Conservation (phyloP, 2,329 filamentous ascomycete species). For the Dothideomycetes sp. region DNA sequence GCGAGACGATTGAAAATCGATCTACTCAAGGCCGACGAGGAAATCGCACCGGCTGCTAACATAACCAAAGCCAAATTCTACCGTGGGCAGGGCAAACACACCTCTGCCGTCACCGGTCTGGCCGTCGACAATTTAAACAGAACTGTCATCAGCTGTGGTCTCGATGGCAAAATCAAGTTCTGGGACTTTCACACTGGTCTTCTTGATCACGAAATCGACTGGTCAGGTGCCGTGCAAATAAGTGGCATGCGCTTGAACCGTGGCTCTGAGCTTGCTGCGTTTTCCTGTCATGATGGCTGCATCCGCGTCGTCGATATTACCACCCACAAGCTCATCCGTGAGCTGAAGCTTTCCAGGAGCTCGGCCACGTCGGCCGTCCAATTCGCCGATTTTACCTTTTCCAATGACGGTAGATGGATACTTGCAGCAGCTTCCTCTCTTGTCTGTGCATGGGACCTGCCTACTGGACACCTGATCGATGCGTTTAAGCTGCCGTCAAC, state of each 20-base stretch:
- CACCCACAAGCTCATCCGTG: constrained; percentile 81
- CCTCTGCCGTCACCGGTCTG: constrained; percentile 71
- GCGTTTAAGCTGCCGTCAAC: constrained; percentile 69
- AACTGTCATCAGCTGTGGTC: constrained; percentile 70
- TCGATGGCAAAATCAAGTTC: constrained; percentile 92
- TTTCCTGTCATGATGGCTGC: constrained; percentile 80
- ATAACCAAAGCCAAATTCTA: constrained; percentile 27
- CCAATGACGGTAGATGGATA: constrained; percentile 87
- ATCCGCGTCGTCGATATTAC: constrained; percentile 84
- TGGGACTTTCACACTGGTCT: constrained; percentile 88
- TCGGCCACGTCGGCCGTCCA: constrained; percentile 13
- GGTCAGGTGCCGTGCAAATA: constrained; percentile 66
- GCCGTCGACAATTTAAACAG: constrained; percentile 84
- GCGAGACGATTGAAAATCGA: constrained; percentile 63
- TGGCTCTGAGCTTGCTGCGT: constrained; percentile 72
- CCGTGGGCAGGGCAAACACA: constrained; percentile 60
- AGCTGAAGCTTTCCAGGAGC: constrained; percentile 65
- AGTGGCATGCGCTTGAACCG: constrained; percentile 71
- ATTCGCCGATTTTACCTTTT: constrained; percentile 49
- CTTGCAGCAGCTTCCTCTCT: constrained; percentile 75
- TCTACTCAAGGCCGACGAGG: constrained; percentile 33
- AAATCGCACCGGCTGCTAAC: constrained; percentile 24
- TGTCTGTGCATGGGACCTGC: constrained; percentile 83
- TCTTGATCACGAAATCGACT: constrained; percentile 70
- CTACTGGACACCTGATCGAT: constrained; percentile 91